These are phyloP conservation scores for Aspergillus sergii DNA, from an alignment of 2,329 filamentous ascomycete genomes.

Conservation along the genomic window DNA sequence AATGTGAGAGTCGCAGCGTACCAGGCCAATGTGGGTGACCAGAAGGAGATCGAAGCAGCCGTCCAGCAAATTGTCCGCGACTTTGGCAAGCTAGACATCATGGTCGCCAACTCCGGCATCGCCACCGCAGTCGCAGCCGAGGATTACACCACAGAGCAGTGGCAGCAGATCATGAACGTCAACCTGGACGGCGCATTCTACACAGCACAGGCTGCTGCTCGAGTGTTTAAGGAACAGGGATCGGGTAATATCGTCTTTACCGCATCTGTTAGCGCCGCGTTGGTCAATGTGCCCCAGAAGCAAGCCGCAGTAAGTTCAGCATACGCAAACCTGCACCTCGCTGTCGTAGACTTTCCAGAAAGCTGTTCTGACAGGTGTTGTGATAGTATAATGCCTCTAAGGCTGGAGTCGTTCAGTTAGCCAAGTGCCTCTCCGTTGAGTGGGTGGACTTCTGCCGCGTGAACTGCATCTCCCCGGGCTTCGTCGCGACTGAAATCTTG, in stretches of 20 bases:
- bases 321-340: neutral
- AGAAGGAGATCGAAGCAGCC: slow-evolving; percentile 32
- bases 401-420: slow-evolving; percentile 40
- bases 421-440: slow-evolving; percentile 42
- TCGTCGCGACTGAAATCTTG: slow-evolving; percentile 45
- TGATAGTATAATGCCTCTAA: slow-evolving; percentile 43
- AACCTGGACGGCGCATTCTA: slow-evolving; percentile 45
- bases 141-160: slow-evolving; percentile 43
- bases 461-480: slow-evolving; percentile 46
- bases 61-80: slow-evolving; percentile 39
- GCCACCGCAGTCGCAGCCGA: slow-evolving; percentile 34
- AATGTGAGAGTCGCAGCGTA: slow-evolving; percentile 37
- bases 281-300: slow-evolving; percentile 45
- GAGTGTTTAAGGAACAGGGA: slow-evolving; percentile 40
- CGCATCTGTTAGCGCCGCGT: slow-evolving; percentile 38
- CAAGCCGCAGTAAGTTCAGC: slow-evolving; percentile 34
- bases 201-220: slow-evolving; percentile 41
- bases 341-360: neutral
- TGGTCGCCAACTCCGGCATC: slow-evolving; percentile 51
- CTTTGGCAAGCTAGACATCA: slow-evolving; percentile 50
- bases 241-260: slow-evolving; percentile 43
- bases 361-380: neutral
- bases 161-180: slow-evolving; percentile 42
- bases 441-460: slow-evolving; percentile 45
- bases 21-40: slow-evolving; percentile 34